These are phyloP conservation scores for Chlorella sp. DNA, from an alignment of 139 green algal species.

Conservation along the genomic window DNA sequence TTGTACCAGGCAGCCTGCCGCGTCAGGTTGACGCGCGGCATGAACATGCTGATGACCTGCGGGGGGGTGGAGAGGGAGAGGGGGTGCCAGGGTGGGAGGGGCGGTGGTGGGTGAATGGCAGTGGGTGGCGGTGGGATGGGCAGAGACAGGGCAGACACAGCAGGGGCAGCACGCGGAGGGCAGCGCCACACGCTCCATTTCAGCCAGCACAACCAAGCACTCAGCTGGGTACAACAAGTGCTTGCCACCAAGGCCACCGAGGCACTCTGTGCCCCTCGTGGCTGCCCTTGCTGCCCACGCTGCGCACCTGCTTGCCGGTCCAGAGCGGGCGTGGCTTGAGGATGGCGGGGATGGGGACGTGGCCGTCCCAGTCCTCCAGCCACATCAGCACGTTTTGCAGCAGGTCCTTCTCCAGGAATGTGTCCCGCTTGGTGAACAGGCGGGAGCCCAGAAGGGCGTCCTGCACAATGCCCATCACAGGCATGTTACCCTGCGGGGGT, in stretches of 20 bases:
- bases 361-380: constrained; percentile 93
- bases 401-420: constrained; percentile 94
- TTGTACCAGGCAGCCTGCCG: constrained; percentile 87
- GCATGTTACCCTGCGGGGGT: constrained; percentile 89
- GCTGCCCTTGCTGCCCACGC: neutral
- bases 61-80: neutral
- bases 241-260: neutral
- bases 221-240: too few relatives aligned
- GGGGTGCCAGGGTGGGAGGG: neutral
- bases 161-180: neutral
- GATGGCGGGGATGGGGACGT: constrained; percentile 91
- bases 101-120: neutral
- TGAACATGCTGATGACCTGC: constrained; percentile 84
- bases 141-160: too few relatives aligned
- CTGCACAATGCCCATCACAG: constrained; percentile 99
- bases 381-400: constrained; percentile 99
- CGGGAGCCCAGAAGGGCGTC: constrained; percentile 94
- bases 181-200: neutral
- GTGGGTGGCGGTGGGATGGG: too few relatives aligned
- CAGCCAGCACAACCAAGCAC: neutral
- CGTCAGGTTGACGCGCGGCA: constrained; percentile 88
- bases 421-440: constrained; percentile 98
- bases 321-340: constrained; percentile 96
- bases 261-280: neutral
- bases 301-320: constrained; percentile 94